phyloP scores from a whole-genome alignment of 371 early-diverging fungal species.

The Mucor plumbeus region DNA sequence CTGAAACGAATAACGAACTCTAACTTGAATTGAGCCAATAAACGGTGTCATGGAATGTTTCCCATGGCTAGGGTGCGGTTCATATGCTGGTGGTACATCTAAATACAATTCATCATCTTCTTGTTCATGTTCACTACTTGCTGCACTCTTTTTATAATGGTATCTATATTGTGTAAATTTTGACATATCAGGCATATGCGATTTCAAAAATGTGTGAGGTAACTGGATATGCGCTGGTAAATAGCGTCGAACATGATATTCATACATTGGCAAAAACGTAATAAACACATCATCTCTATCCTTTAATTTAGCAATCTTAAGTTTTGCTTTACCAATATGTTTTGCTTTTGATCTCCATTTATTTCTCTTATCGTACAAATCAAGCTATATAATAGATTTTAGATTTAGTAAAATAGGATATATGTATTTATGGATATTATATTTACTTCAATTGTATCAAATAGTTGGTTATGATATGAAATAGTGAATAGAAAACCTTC shows the following conservation, averaged over 20 bases:
- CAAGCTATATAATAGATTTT: constrained; percentile 20
- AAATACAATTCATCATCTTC: constrained; percentile 17
- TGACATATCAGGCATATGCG: constrained; percentile 48
- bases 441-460: constrained; percentile 44
- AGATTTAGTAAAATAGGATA: background rate
- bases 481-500: constrained; percentile 34
- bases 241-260: constrained; percentile 50
- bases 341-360: constrained; percentile 41
- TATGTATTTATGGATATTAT: background rate
- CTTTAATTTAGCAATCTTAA: constrained; percentile 43
- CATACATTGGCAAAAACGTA: constrained; percentile 58
- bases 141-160: constrained; percentile 8
- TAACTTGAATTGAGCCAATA: constrained; percentile 53
- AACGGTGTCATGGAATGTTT: constrained; percentile 52
- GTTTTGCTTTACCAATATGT: constrained; percentile 54
- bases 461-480: constrained; percentile 13
- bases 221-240: constrained; percentile 52
- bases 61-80: constrained; percentile 46
- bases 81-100: constrained; percentile 22
- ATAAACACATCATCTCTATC: constrained; percentile 49
- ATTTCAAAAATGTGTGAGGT: constrained; percentile 52
- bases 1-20: constrained; percentile 51
- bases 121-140: background rate
- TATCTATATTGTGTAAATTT: constrained; percentile 25
- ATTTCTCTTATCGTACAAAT: constrained; percentile 48